Percentiles rank a stretch among this genome's conserved stretches.
Evolutionary conservation across 2,329 filamentous ascomycete genomes (phyloP).

Genomic region (Aspergillus proliferans): DNA sequence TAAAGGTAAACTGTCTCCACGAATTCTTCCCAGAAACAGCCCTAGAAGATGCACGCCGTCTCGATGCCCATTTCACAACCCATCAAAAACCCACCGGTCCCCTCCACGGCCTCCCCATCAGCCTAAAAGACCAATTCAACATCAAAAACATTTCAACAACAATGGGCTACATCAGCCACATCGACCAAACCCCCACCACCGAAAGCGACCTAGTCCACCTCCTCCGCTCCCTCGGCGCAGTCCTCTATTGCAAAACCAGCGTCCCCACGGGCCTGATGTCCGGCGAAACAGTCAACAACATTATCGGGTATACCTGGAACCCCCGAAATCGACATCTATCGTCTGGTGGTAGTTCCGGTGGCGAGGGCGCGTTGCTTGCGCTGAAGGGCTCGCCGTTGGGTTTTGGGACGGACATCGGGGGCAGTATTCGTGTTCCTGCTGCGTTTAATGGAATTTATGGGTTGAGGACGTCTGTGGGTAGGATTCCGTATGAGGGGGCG

Average conservation of each 20-base stretch:
- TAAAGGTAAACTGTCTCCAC: conserved; percentile 44
- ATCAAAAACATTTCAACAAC: conserved; percentile 47
- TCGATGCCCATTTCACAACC: conserved; percentile 43
- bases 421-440: conserved; percentile 54
- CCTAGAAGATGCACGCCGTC: conserved; percentile 41
- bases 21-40: conserved; percentile 53
- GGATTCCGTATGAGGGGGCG: conserved; percentile 48
- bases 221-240: conserved; percentile 48
- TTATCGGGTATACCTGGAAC: conserved; percentile 54
- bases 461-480: conserved; percentile 48
- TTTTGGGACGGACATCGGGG: conserved; percentile 55
- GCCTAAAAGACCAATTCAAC: conserved; percentile 45
- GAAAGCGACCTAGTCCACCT: conserved; percentile 56
- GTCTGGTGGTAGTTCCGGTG: conserved; percentile 54
- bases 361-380: conserved; percentile 52
- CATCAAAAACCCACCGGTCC: conserved; percentile 48
- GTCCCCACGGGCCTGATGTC: conserved; percentile 52
- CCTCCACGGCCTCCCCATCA: conserved; percentile 58
- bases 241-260: conserved; percentile 51
- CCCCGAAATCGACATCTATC: conserved; percentile 51
- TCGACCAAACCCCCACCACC: conserved; percentile 47
- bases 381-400: conserved; percentile 50
- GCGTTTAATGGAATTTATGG: conserved; percentile 55
- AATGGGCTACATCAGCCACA: conserved; percentile 62
- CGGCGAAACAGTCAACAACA: conserved; percentile 51